These are phyloP conservation scores for Lycium ferocissimum DNA, from an alignment of 257 asterid genomes.

Conservation along the genomic window DNA sequence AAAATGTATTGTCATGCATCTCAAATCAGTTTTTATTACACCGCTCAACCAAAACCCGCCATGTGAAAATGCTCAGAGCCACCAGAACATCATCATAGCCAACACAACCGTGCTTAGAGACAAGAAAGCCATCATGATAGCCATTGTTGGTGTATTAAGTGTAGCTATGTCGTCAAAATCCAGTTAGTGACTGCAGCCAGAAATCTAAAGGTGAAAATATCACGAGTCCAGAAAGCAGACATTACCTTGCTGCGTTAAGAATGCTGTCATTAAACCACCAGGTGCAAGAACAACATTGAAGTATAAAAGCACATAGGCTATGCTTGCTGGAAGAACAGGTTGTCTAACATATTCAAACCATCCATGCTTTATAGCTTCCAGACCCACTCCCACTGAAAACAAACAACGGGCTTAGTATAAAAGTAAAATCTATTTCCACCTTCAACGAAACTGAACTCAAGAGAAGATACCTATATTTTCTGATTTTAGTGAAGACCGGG, in stretches of 20 bases:
- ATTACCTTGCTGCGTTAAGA: constrained; percentile 88
- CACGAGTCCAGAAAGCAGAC: constrained; percentile 33
- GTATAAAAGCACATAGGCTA: constrained; percentile 85
- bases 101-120: neutral
- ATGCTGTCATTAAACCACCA: constrained; percentile 94
- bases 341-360: constrained; percentile 91
- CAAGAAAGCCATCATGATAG: constrained; percentile 2
- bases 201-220: constrained; percentile 22
- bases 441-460: constrained; percentile 21
- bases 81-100: constrained; percentile 19
- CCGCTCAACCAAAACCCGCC: neutral
- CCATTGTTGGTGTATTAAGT: neutral
- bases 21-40: neutral
- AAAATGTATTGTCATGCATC: neutral
- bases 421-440: constrained; percentile 34
- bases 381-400: constrained; percentile 53
- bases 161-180: neutral
- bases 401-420: constrained; percentile 39
- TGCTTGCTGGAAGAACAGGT: constrained; percentile 98
- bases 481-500: constrained; percentile 48
- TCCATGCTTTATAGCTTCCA: constrained; percentile 81
- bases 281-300: constrained; percentile 94
- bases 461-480: constrained; percentile 64
- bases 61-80: neutral
- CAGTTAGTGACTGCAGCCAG: constrained; percentile 23